Conservation (phyloP, 768 basidiomycete species). For the Rhizopogon sp. region DNA sequence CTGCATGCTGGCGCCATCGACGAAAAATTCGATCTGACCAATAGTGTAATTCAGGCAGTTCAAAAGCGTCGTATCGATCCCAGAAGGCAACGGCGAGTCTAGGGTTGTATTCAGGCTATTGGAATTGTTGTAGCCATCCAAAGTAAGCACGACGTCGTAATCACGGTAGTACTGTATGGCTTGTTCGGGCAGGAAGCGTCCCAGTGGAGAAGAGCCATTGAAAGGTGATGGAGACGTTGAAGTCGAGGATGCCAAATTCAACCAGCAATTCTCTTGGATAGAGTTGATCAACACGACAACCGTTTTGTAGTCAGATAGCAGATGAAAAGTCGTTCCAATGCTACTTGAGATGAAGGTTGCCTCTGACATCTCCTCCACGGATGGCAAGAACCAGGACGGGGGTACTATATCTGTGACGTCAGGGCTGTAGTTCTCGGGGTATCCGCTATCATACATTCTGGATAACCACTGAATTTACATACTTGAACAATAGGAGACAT, state of each 20-base stretch:
- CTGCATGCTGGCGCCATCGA: constrained; percentile 30
- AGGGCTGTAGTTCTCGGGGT: constrained; percentile 41
- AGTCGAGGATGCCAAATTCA: constrained; percentile 26
- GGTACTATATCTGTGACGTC: constrained; percentile 35
- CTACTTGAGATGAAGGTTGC: constrained; percentile 35
- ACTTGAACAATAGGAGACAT: neutral
- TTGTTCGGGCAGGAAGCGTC: constrained; percentile 40
- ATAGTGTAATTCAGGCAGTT: constrained; percentile 62
- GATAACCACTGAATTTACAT: neutral
- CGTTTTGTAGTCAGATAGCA: constrained; percentile 39
- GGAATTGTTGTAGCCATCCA: constrained; percentile 67
- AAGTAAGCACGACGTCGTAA: constrained; percentile 53
- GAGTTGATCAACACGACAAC: constrained; percentile 32
- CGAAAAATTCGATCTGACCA: constrained; percentile 39
- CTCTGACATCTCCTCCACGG: constrained; percentile 39
- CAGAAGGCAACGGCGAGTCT: constrained; percentile 46
- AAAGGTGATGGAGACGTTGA: constrained; percentile 26
- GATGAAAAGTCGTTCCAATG: constrained; percentile 36
- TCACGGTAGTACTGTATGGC: constrained; percentile 64
- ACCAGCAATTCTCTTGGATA: constrained; percentile 40
- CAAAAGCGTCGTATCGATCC: constrained; percentile 45
- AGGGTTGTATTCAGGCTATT: constrained; percentile 30
- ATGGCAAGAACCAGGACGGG: constrained; percentile 69
- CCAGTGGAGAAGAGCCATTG: constrained; percentile 20
- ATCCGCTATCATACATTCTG: constrained; percentile 60